A percentile compares a stretch with the other conserved stretches of the same genome.
Evolutionary conservation across 768 basidiomycete genomes (phyloP).

Genomic region (Gelatoporia subvermispora): DNA sequence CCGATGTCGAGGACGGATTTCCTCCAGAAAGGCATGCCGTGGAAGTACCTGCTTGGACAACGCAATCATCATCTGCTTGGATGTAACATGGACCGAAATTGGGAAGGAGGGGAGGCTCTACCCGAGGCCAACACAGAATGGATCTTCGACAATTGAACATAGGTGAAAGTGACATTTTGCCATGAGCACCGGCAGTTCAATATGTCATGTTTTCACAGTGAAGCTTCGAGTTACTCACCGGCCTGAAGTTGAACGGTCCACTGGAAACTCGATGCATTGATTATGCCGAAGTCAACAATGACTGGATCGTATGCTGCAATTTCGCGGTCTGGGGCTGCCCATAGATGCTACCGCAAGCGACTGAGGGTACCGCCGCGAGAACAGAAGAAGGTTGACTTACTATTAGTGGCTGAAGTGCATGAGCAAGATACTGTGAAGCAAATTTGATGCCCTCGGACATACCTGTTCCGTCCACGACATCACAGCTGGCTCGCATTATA

Average conservation of each 20-base stretch:
- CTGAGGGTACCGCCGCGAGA: no score
- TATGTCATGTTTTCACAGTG: no score
- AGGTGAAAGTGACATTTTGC: neutral
- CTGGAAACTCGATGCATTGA: neutral
- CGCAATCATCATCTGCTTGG: neutral
- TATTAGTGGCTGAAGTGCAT: no score
- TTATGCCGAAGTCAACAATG: neutral
- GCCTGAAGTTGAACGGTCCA: neutral
- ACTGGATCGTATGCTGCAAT: neutral
- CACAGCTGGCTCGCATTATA: neutral
- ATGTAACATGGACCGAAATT: neutral
- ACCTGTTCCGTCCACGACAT: neutral
- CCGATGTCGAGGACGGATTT: no score
- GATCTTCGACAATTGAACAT: neutral
- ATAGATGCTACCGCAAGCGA: neutral
- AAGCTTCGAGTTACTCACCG: no score
- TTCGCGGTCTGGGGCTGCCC: neutral
- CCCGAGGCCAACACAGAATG: neutral
- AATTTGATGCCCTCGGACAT: neutral
- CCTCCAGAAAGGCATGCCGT: no score
- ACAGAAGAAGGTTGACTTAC: no score
- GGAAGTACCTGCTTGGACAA: no score
- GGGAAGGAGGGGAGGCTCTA: neutral
- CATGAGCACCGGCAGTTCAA: neutral
- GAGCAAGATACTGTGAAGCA: neutral